Conservation (phyloP, 2,329 filamentous ascomycete species). For the Exophiala oligosperma region DNA sequence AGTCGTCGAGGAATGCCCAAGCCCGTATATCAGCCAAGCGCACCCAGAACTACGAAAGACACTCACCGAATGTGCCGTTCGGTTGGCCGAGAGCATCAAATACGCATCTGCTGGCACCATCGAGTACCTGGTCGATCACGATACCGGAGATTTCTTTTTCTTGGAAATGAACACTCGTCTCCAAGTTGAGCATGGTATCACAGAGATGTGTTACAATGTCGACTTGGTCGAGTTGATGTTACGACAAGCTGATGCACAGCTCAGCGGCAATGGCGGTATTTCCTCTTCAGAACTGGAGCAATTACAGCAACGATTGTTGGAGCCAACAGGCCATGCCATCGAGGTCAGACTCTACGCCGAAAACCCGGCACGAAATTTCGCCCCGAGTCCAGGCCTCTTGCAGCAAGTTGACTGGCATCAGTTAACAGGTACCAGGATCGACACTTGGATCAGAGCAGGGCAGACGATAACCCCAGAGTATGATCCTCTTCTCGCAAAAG, state of each 20-base stretch:
- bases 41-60: constrained; percentile 60
- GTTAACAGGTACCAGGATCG: constrained; percentile 53
- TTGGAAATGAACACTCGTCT: constrained; percentile 60
- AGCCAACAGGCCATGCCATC: constrained; percentile 50
- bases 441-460: constrained; percentile 63
- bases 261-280: constrained; percentile 46
- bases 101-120: constrained; percentile 89
- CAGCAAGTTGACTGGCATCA: constrained; percentile 58
- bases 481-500: constrained; percentile 58
- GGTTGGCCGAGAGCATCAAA: constrained; percentile 53
- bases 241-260: constrained; percentile 53
- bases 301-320: constrained; percentile 38
- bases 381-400: constrained; percentile 59
- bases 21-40: constrained; percentile 58
- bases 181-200: constrained; percentile 57
- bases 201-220: constrained; percentile 55
- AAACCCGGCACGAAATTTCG: constrained; percentile 58
- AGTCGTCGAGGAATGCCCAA: constrained; percentile 86
- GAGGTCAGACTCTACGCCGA: constrained; percentile 59
- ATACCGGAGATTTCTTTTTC: constrained; percentile 73
- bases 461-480: constrained; percentile 58
- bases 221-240: constrained; percentile 59
- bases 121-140: constrained; percentile 85
- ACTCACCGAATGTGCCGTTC: constrained; percentile 68
- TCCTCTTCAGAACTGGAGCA: constrained; percentile 39